Evolutionary conservation across 1,284 basidiomycete species (phyloP), one percentile per base, ranked within the genome.

Genomic region (Melampsora americana): DNA sequence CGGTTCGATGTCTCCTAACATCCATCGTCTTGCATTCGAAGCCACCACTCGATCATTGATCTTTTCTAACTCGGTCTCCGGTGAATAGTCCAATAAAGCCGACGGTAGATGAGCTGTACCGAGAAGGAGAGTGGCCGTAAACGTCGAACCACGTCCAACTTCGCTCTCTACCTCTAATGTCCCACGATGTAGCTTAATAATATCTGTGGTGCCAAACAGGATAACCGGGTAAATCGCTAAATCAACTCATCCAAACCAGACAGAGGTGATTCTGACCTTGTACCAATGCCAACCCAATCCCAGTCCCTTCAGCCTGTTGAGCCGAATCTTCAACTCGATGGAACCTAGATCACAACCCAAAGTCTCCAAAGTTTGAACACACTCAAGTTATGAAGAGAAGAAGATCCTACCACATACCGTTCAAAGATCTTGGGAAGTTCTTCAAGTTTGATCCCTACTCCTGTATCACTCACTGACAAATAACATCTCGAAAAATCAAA

Each of bases 391-490:
- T 14, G 23, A 74, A 23, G 6, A 56, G 4, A 11, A 23, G 67
- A 30, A 39, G 32, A 26, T 26, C n/a, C n/a, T n/a, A n/a, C n/a
- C n/a, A 39, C 48, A 23, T 44, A 74, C 66, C 73, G 56, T 28
- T 76, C 73, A 48, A 76, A 76, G 26, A 76, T 76, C 35, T 35
- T 68, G 23, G 73, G 66, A 7, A 76, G 56, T 28, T 76, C 66
- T 46, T 76, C 66, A 28, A 11, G 18, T 23, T 48, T 62, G 44
- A 76, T 76, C 26, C 66, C 73, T 42, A 32, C 62, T 69, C 73
- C 73, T 12, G 66, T 76, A 76, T 76, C 73, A 48, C 32, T 44
- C 30, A 65, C 61, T 61, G 59, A 59, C 35, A 74, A 48, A 60
- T 74, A 67, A 67, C 71, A 74, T 44, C 60, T 59, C 30, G 26